Percentiles rank a stretch among this genome's conserved stretches.
These are phyloP conservation scores for Cyberlindnera saturnus DNA, from an alignment of 805 yeast genomes.

Conservation along the genomic window DNA sequence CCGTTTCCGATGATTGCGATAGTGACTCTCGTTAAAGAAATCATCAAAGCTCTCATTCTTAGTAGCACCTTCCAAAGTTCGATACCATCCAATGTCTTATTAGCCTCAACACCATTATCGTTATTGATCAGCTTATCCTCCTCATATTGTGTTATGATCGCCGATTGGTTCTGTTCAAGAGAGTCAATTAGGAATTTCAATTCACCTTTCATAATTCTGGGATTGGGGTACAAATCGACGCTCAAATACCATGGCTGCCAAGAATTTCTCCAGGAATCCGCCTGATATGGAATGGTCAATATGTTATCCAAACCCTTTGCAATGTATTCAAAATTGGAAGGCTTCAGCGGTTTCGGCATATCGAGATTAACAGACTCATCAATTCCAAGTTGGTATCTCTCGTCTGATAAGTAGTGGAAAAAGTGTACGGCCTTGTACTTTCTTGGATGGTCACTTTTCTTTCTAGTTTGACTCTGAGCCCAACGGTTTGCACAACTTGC, in stretches of 20 bases:
- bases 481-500: constrained; percentile 68
- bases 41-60: constrained; percentile 27
- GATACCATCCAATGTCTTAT: constrained; percentile 51
- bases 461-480: constrained; percentile 40
- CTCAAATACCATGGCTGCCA: constrained; percentile 51
- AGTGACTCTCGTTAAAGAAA: constrained; percentile 11
- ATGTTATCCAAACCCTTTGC: constrained; percentile 38
- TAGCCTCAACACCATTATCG: constrained; percentile 50
- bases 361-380: constrained; percentile 44
- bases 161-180: constrained; percentile 52
- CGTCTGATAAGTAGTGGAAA: constrained; percentile 56
- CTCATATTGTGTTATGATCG: constrained; percentile 44
- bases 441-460: constrained; percentile 31
- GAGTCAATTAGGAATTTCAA: constrained; percentile 45
- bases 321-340: constrained; percentile 60
- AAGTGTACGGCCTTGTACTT: constrained; percentile 71
- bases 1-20: constrained; percentile 9
- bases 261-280: constrained; percentile 28
- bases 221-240: constrained; percentile 39
- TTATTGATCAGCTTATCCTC: constrained; percentile 55
- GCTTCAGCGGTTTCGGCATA: constrained; percentile 50
- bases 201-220: constrained; percentile 68
- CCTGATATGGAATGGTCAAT: constrained; percentile 44
- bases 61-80: constrained; percentile 37
- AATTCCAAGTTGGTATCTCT: constrained; percentile 60